Conservation (phyloP, 192 early-diverging fungal species). For the Backusella morwellensis region DNA sequence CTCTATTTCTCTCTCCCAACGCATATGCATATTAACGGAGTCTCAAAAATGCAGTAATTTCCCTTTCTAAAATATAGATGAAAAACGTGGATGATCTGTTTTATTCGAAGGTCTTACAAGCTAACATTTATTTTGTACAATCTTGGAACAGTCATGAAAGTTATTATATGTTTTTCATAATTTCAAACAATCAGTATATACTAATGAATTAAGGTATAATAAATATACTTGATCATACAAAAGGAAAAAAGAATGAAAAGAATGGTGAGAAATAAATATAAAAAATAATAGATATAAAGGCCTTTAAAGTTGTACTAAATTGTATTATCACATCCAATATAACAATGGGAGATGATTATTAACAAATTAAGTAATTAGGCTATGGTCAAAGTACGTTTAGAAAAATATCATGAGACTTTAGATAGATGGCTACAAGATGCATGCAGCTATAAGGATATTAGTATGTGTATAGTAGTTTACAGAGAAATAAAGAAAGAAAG, state of each 20-base stretch:
- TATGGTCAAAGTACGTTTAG: neutral
- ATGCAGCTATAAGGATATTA: neutral
- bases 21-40: neutral
- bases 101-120: neutral
- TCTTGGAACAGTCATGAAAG: neutral
- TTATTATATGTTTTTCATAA: neutral
- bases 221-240: neutral
- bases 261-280: neutral
- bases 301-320: neutral
- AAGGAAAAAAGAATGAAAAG: neutral
- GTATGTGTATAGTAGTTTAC: neutral
- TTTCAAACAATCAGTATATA: neutral
- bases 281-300: neutral
- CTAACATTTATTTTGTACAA: slow-evolving; percentile 4
- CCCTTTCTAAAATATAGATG: neutral
- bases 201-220: neutral
- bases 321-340: neutral
- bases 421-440: neutral
- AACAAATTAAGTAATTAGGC: neutral
- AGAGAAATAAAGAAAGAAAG: neutral
- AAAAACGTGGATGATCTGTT: neutral
- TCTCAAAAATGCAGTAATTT: neutral
- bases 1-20: neutral
- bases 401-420: slow-evolving; percentile 1
- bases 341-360: neutral